Conservation (phyloP, 306 rosid species). For the Lagenaria siceraria region DNA sequence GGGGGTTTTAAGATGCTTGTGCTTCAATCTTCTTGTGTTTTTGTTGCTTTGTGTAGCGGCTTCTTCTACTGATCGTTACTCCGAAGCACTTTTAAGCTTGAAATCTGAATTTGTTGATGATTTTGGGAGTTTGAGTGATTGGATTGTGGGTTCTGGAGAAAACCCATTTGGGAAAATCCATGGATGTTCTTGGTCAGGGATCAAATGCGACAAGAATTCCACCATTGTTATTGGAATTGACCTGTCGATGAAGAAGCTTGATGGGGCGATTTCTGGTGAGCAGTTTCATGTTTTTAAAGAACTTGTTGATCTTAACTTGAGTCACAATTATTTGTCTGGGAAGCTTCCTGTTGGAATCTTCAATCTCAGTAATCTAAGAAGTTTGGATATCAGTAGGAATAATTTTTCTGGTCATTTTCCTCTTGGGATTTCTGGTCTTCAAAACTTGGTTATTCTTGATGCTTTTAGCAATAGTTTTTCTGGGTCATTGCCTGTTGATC, state of each 20-base stretch:
- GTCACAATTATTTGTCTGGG: conserved; percentile 64
- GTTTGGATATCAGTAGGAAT: conserved; percentile 72
- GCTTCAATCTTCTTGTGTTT: conserved; percentile 27
- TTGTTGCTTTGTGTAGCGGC: conserved; percentile 24
- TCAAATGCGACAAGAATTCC: conserved; percentile 49
- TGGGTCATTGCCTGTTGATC: conserved; percentile 54
- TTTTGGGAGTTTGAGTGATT: conserved; percentile 41
- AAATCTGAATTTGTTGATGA: conserved; percentile 56
- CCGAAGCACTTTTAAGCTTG: conserved; percentile 66
- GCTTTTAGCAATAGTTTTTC: conserved; percentile 90
- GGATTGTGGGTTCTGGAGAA: conserved; percentile 36
- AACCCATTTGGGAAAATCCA: conserved; percentile 31
- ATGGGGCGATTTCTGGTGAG: conserved; percentile 50
- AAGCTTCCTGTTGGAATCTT: conserved; percentile 49
- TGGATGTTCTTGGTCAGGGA: conserved; percentile 84
- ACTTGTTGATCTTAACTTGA: conserved; percentile 60
- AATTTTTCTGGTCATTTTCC: conserved; percentile 82
- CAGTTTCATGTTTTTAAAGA: conserved; percentile 42
- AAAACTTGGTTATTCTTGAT: conserved; percentile 41
- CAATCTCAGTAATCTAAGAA: conserved; percentile 49
- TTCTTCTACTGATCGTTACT: conserved; percentile 45
- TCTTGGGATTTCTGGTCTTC: conserved; percentile 35
- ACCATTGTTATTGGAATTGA: conserved; percentile 46
- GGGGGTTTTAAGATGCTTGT: conserved; percentile 45
- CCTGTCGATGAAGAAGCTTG: conserved; percentile 59